These are phyloP conservation scores for Yarrowia porcina DNA, from an alignment of 805 yeast genomes.

Conservation along the genomic window DNA sequence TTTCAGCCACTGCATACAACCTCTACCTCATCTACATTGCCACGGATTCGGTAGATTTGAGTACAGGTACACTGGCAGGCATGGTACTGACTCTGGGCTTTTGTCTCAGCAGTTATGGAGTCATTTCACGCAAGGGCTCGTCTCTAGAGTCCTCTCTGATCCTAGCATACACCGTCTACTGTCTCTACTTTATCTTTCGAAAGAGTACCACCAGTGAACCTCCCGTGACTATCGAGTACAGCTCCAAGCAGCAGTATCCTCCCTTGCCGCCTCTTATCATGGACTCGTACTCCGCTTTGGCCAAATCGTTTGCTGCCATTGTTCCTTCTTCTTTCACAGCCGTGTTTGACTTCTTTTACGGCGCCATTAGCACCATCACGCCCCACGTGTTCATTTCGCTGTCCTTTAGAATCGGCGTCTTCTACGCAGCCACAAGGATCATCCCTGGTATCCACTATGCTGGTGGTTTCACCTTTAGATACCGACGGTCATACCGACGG, in stretches of 20 bases:
- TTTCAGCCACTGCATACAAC: conserved; percentile 74
- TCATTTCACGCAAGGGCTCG: conserved; percentile 78
- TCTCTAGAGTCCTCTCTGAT: conserved; percentile 84
- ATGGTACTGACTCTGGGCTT: conserved; percentile 78
- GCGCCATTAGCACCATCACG: conserved; percentile 61
- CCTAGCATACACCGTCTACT: conserved; percentile 87
- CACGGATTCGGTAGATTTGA: conserved; percentile 58
- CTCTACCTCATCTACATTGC: conserved; percentile 67
- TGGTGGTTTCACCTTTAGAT: conserved; percentile 20
- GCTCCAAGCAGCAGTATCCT: conserved; percentile 30
- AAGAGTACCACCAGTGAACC: conserved; percentile 39
- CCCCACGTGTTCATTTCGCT: conserved; percentile 78
- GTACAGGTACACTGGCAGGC: conserved; percentile 81
- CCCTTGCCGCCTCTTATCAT: conserved; percentile 42
- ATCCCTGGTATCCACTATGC: conserved; percentile 63
- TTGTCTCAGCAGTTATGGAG: conserved; percentile 55
- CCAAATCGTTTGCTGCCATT: conserved; percentile 39
- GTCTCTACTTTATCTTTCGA: conserved; percentile 90
- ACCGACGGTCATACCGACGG: conserved; percentile 22
- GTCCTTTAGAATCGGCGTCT: conserved; percentile 80
- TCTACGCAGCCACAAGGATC: conserved; percentile 86
- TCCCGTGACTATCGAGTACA: not conserved
- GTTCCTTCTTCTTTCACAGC: conserved; percentile 44
- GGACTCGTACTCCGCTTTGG: conserved; percentile 40
- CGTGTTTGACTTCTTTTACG: conserved; percentile 45